These are phyloP conservation scores for Trichoderma koningii DNA, from an alignment of 2,329 filamentous ascomycete genomes.

Conservation along the genomic window DNA sequence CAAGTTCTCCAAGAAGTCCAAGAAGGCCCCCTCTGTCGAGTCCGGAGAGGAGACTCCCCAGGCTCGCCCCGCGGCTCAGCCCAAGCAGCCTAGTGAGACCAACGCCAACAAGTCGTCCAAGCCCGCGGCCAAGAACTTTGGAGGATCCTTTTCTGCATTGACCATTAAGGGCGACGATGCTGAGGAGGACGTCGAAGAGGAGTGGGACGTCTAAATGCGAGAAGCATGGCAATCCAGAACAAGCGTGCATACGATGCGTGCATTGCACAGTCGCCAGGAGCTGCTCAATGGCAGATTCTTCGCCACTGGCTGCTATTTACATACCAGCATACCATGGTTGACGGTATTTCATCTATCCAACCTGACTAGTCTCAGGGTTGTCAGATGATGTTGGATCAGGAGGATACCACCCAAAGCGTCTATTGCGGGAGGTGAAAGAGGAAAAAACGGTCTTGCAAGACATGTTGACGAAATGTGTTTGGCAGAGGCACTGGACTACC, in stretches of 20 bases:
- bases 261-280: slow-evolving; percentile 9
- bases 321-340: neutral
- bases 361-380: slow-evolving; percentile 3
- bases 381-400: slow-evolving; percentile 13
- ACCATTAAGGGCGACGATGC: slow-evolving; percentile 45
- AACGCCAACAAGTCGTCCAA: slow-evolving; percentile 38
- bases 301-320: slow-evolving; percentile 23
- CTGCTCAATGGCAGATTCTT: neutral
- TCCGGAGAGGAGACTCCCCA: slow-evolving; percentile 41
- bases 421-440: neutral
- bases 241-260: slow-evolving; percentile 4
- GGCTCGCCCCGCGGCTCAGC: slow-evolving; percentile 37
- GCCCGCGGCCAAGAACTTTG: slow-evolving; percentile 42
- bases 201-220: slow-evolving; percentile 53
- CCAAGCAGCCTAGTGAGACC: slow-evolving; percentile 37
- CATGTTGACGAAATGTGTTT: slow-evolving; percentile 2
- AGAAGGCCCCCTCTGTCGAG: slow-evolving; percentile 43
- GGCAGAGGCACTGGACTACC: slow-evolving; percentile 6
- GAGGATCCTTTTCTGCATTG: slow-evolving; percentile 54
- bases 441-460: neutral
- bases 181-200: slow-evolving; percentile 49
- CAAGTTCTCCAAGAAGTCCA: slow-evolving; percentile 47
- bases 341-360: neutral
- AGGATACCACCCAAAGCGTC: neutral
- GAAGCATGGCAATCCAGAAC: neutral